Conservation (phyloP, 176 grass and related monocot species). For the Neostapfia colusana region DNA sequence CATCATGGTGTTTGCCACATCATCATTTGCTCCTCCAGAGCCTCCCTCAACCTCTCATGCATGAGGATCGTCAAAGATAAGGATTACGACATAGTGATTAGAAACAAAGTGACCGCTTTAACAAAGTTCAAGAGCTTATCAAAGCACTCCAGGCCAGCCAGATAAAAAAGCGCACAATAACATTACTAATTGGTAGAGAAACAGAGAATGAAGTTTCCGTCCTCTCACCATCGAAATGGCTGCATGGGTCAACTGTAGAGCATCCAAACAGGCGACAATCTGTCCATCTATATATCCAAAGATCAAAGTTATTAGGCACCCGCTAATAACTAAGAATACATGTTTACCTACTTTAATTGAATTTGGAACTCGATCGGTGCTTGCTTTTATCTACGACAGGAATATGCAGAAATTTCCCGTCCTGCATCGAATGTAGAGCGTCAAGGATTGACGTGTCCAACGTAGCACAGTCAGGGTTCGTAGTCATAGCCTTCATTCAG, state of each 20-base stretch:
- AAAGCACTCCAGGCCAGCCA: neutral
- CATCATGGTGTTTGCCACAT: conserved; percentile 70
- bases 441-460: conserved; percentile 79
- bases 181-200: neutral
- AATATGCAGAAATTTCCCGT: conserved; percentile 83
- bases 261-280: conserved; percentile 73
- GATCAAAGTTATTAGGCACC: conserved; percentile 19
- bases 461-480: conserved; percentile 58
- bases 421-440: conserved; percentile 74
- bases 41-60: conserved; percentile 42
- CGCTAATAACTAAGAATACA: too few relatives aligned
- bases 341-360: too few relatives aligned
- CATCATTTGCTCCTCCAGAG: conserved; percentile 41
- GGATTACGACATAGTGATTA: neutral
- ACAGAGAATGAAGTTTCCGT: neutral
- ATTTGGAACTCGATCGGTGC: conserved; percentile 14
- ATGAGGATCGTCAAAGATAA: neutral
- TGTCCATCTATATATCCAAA: conserved; percentile 70
- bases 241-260: conserved; percentile 68
- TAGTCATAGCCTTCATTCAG: conserved; percentile 74
- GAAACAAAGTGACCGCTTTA: neutral
- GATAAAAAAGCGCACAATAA: neutral
- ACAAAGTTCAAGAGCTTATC: neutral
- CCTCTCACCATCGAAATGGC: conserved; percentile 78
- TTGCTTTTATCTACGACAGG: conserved; percentile 73